Percentiles rank a stretch among this genome's conserved stretches.
Evolutionary conservation across 805 yeast species (phyloP).

Genomic region (Suhomyces kilbournensis): DNA sequence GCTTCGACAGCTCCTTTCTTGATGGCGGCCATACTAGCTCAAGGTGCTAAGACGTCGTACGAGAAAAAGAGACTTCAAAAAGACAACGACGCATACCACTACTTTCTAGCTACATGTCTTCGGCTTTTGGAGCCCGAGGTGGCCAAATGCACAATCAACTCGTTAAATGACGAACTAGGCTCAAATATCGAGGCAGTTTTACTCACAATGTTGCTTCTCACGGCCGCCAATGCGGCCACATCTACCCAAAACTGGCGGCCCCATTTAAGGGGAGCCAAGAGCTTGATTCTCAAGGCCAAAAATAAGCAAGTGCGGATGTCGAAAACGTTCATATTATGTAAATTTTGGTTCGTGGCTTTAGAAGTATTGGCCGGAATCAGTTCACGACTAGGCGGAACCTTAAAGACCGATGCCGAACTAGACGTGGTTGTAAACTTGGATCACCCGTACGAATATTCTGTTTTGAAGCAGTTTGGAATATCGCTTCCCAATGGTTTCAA

Average conservation of each 20-base stretch:
- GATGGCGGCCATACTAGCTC: conserved; percentile 64
- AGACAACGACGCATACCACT: conserved; percentile 62
- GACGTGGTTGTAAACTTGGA: conserved; percentile 29
- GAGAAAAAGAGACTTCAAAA: conserved; percentile 40
- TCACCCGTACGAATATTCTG: conserved; percentile 26
- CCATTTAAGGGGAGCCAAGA: conserved; percentile 62
- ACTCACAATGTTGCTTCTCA: conserved; percentile 59
- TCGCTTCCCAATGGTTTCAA: conserved; percentile 46
- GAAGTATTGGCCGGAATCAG: conserved; percentile 56
- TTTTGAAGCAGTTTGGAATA: conserved; percentile 39
- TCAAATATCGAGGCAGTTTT: conserved; percentile 61
- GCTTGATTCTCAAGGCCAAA: conserved; percentile 15
- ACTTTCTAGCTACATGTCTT: conserved; percentile 61
- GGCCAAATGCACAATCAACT: conserved; percentile 5
- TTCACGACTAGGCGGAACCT: conserved; percentile 55
- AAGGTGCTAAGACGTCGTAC: conserved; percentile 59
- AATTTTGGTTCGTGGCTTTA: conserved; percentile 52
- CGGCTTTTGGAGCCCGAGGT: conserved; percentile 49
- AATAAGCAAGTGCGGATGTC: conserved; percentile 22
- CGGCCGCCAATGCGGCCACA: conserved; percentile 56
- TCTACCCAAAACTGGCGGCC: conserved; percentile 58
- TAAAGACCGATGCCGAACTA: conserved; percentile 42
- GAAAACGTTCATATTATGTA: conserved; percentile 48
- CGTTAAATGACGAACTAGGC: conserved; percentile 20
- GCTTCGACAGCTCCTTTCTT: conserved; percentile 59